Evolutionary conservation across 352 stramenopile species (phyloP), one percentile per base, ranked within the genome.

Genomic region (Phytophthora tentaculata): DNA sequence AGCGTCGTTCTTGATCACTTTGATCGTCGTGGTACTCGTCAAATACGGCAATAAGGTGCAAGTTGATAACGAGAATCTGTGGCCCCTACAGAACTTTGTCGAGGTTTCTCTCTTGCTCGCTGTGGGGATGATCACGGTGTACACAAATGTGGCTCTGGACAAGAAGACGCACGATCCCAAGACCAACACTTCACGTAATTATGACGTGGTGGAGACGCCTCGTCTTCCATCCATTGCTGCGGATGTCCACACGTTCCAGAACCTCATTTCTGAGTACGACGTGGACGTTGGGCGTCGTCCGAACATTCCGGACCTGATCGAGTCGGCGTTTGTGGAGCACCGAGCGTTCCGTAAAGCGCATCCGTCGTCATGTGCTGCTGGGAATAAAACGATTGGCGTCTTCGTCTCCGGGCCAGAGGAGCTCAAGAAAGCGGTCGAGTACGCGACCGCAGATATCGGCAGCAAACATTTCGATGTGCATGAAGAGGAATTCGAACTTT

Each of bases 71-170:
- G 19, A 49, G 5, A 66, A 66, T 13, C 77, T 77, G 22, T 85
- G 79, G 77, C 77, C 77, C 6, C 70, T 88, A n/a, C 71, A 85
- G 67, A 73, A 74, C 23, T 74, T 84, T n/a, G 65, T 83, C n/a
- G 79, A 82, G 62, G 77, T 77, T 19, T 39, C 43, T 13, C 12
- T 71, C 19, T 48, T 67, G 3, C 57, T 67, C 41, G 44, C 47
- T 8, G 56, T 67, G 12, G 50, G 39, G 6, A 53, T 71, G 41
- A 19, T 67, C 19, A 43, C 43, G 13, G 64, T 67, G 8, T 67
- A 69, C 41, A 50, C 53, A 1, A 61, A 48, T 16, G 32, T 66
- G 23, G 29, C 28, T 13, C 19, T 74, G 24, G 62, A 66, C 7
- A 43, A 53, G n/a, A 61, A 65, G 23, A 52, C 43, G 7, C 20